Percentiles rank a stretch among this genome's conserved stretches.
These are phyloP conservation scores for Clarireedia paspali DNA, from an alignment of 2,329 filamentous ascomycete genomes.

Conservation along the genomic window DNA sequence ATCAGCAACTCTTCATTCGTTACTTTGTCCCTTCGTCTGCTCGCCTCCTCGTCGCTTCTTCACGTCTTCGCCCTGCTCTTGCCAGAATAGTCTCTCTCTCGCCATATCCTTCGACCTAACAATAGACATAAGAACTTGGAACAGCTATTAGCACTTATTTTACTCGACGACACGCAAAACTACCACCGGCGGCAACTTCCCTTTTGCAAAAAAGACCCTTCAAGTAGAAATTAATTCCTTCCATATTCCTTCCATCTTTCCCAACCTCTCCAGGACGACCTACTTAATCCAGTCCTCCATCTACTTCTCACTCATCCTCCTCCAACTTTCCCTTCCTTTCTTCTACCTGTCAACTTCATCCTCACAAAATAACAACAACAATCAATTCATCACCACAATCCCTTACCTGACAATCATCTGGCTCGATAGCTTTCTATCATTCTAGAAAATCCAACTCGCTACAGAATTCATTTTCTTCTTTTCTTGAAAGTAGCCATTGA, in stretches of 20 bases:
- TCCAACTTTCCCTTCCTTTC: constrained; percentile 2
- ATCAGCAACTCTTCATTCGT: not conserved
- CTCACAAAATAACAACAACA: constrained; percentile 17
- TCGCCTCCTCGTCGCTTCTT: too few relatives aligned
- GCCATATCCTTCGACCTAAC: too few relatives aligned
- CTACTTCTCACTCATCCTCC: not conserved
- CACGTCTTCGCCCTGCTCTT: too few relatives aligned
- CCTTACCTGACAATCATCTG: constrained; percentile 26
- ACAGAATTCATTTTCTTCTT: constrained; percentile 19
- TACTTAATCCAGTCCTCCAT: too few relatives aligned
- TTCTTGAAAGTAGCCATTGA: constrained; percentile 12
- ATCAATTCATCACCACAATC: constrained; percentile 22
- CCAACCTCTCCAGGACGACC: too few relatives aligned
- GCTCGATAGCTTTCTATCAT: constrained; percentile 32
- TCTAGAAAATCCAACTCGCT: constrained; percentile 29
- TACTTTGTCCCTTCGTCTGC: not conserved
- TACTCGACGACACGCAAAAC: too few relatives aligned
- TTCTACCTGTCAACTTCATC: constrained; percentile 8
- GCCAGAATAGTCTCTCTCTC: too few relatives aligned
- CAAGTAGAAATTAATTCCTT: not conserved
- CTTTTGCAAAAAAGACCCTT: not conserved
- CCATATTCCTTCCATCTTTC: not conserved
- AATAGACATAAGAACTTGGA: too few relatives aligned
- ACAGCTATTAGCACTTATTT: too few relatives aligned
- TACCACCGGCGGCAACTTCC: too few relatives aligned